Evolutionary conservation across 1,139 yeast genomes (phyloP), one percentile per base, ranked within the genome.

Genomic region (Lodderomyces orthopsilosis): DNA sequence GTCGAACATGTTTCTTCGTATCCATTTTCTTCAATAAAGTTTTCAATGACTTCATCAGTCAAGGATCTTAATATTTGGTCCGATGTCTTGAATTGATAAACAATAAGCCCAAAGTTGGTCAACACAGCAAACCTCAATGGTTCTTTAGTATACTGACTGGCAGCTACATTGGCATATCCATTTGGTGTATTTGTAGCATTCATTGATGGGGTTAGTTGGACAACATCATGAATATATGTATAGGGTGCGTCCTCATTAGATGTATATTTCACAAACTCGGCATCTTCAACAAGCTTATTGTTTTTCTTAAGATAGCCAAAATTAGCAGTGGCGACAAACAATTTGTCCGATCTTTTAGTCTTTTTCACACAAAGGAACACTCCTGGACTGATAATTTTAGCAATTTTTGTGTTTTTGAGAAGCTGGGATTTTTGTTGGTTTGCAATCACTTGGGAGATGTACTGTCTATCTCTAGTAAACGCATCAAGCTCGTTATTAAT

Each of bases 1-100:
- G 93, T 83, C 0, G 95, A 85, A 57, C 97, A 91, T 2, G 95
- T 82, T 63, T 93, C 98, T 52, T 74, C 79, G 45, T 61, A 72
- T 0, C 79, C 79, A 50, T 73, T 72, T 46, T 72, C 77, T 47
- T 72, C 77, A 40, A 74, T 70, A 52, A 70, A 74, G 50, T 69
- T 70, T 47, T 72, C 77, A 26, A 74, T 62, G 2, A 70, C 64
- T 46, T 82, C 87, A 44, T 83, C 87, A 30, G 81, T 75, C 41
- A 87, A 71, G 7, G 84, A 76, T 56, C 82, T 84, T 52, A 91
- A 75, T 2, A 88, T 76, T 58, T 85, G 79, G 58, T 85, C 91
- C 1, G 96, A 91, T 2, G 90, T 83, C 58, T 89, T 79, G 53
- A 84, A 83, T 50, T 83, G 83, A 58, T 84, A 88, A 35, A 88